phyloP scores from a whole-genome alignment of 2,329 filamentous ascomycete genomes.

The Coniella vitis region DNA sequence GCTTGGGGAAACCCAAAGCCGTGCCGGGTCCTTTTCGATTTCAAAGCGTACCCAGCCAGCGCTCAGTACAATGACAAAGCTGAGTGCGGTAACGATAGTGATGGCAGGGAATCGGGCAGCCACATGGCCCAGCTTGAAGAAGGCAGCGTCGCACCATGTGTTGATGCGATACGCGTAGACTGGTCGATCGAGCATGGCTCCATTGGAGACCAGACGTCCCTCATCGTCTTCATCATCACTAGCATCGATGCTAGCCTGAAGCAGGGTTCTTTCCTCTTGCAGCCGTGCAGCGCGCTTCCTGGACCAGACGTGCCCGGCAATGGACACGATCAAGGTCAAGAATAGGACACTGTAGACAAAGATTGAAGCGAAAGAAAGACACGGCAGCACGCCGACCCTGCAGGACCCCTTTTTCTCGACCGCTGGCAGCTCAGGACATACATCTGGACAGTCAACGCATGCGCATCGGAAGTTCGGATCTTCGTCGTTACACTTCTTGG shows the following conservation, averaged over 20 bases:
- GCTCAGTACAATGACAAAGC: constrained; percentile 72
- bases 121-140: constrained; percentile 70
- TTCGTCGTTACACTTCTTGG: constrained; percentile 84
- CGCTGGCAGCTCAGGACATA: constrained; percentile 75
- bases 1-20: constrained; percentile 92
- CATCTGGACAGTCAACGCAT: constrained; percentile 83
- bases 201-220: constrained; percentile 71
- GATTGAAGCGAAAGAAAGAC: constrained; percentile 87
- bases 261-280: constrained; percentile 74
- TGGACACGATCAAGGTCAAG: constrained; percentile 55
- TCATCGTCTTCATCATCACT: constrained; percentile 88
- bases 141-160: constrained; percentile 70
- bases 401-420: constrained; percentile 67
- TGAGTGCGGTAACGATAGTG: constrained; percentile 70
- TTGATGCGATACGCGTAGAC: constrained; percentile 79
- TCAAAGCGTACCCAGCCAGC: constrained; percentile 82
- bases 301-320: constrained; percentile 71
- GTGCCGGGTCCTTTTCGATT: constrained; percentile 85
- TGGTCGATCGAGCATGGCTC: constrained; percentile 71
- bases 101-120: constrained; percentile 80
- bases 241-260: constrained; percentile 60
- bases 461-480: constrained; percentile 83
- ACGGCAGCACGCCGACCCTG: constrained; percentile 81
- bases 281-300: constrained; percentile 66
- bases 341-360: constrained; percentile 75